Conservation (phyloP, 208 protist genomes). For the Acanthamoeba polyphaga region DNA sequence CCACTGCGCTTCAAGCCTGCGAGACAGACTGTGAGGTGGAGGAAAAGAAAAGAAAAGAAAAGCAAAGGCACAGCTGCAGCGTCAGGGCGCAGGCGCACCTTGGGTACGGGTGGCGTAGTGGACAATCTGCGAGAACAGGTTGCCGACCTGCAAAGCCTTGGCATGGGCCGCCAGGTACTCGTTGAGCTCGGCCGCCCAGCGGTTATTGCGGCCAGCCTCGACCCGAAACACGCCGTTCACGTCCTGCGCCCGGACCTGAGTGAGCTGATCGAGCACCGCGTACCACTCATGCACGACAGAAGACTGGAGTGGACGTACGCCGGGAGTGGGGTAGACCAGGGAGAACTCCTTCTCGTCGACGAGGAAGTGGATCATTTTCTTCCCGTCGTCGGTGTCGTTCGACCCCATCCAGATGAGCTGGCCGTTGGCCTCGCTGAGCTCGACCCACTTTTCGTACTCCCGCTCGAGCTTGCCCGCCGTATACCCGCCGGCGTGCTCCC, state of each 20-base stretch:
- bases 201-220: neutral
- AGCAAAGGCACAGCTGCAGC: too few species aligned
- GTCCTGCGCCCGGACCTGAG: neutral
- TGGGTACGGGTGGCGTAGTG: neutral
- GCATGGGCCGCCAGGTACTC: neutral
- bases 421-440: neutral
- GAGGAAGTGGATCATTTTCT: neutral
- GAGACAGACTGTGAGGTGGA: neutral
- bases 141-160: neutral
- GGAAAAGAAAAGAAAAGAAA: neutral
- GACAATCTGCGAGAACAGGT: neutral
- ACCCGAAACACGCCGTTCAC: neutral
- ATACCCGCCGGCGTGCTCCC: neutral
- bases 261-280: neutral
- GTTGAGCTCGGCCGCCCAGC: neutral
- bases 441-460: conserved; percentile 22
- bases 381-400: neutral
- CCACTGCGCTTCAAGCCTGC: neutral
- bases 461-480: neutral
- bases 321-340: neutral
- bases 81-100: neutral
- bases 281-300: neutral
- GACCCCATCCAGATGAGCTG: conserved; percentile 22
- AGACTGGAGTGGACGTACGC: neutral
- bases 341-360: neutral